Evolutionary conservation across 345 rosid genomes (phyloP).

Genomic region (Brassica incana): DNA sequence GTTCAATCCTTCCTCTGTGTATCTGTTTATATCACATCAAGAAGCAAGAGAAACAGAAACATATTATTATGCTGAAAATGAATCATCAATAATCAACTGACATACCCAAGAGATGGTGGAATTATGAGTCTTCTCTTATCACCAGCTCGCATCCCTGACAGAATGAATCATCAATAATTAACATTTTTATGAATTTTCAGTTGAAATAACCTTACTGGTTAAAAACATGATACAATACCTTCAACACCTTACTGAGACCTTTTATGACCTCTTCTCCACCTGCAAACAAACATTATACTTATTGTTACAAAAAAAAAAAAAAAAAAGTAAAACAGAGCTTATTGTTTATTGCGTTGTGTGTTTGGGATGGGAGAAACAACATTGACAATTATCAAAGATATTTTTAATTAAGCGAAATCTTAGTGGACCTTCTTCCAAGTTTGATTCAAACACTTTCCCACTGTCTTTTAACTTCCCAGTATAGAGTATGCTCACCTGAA

Average conservation of each 20-base stretch:
- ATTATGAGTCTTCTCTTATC: slow-evolving; percentile 73
- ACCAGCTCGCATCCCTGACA: slow-evolving; percentile 80
- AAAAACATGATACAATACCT: slow-evolving; percentile 43
- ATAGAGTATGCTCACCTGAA: slow-evolving; percentile 54
- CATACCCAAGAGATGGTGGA: slow-evolving; percentile 84
- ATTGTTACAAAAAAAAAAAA: background rate
- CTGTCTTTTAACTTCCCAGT: slow-evolving; percentile 50
- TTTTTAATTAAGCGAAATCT: slow-evolving; percentile 54
- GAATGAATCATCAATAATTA: background rate
- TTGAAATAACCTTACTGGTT: background rate
- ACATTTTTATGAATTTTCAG: background rate
- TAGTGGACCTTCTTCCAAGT: slow-evolving; percentile 38
- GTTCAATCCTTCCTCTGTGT: slow-evolving; percentile 44
- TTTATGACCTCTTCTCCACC: slow-evolving; percentile 46
- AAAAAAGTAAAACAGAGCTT: background rate
- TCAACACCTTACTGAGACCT: slow-evolving; percentile 55
- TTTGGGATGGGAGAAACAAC: background rate
- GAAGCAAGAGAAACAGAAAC: background rate
- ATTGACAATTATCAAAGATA: background rate
- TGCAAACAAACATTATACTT: slow-evolving; percentile 13
- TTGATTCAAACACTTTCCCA: slow-evolving; percentile 55
- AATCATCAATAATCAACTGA: slow-evolving; percentile 11
- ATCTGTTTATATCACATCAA: slow-evolving; percentile 46
- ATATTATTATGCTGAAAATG: background rate
- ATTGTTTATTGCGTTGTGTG: background rate